Evolutionary conservation across 164 flowering plant genomes (phyloP), one percentile per base, ranked within the genome.

Genomic region (Magnolia officinalis): DNA sequence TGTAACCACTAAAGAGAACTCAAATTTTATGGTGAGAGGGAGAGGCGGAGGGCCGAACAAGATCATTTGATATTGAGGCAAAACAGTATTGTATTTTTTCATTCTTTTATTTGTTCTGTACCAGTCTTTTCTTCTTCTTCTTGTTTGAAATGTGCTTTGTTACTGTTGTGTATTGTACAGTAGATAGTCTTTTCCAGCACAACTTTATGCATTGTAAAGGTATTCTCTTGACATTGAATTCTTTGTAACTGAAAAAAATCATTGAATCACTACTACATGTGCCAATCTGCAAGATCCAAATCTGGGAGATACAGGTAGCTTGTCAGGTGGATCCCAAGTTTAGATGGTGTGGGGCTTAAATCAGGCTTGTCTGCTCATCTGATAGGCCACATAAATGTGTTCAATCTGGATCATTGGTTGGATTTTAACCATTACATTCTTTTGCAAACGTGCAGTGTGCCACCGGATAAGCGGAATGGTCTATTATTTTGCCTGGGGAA

Each of bases 161-260:
- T 37, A 37, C 45, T 37, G 45, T 37, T 3, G 13, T 55, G 78
- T 75, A 50, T 64, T 65, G 71, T 72, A 64, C n/a, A 64, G 75
- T 64, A 72, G 72, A 58, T 75, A 66, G 26, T n/a, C 63, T 67
- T 67, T 26, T 29, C 45, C 65, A 67, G 72, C 37, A 75, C 1
- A 58, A 75, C 58, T 20, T 23, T 45, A 18, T 21, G 49, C 23
- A 26, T 67, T 75, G 72, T 67, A 67, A 75, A 51, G 70, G 11
- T 50, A 49, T 65, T 74, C 61, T 37, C 64, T 74, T 20, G 31
- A 74, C 61, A 50, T 64, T 8, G 64, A 74, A 65, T 23, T 20
- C 52, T 23, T 70, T 45, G 59, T 70, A 68, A 68, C 31, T 65
- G 24, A 65, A 7, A 65, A 13, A 19, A 59, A 13, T 59, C n/a